Evolutionary conservation across 108 stramenopile genomes (phyloP).

Genomic region (Cafeteria roenbergensis): DNA sequence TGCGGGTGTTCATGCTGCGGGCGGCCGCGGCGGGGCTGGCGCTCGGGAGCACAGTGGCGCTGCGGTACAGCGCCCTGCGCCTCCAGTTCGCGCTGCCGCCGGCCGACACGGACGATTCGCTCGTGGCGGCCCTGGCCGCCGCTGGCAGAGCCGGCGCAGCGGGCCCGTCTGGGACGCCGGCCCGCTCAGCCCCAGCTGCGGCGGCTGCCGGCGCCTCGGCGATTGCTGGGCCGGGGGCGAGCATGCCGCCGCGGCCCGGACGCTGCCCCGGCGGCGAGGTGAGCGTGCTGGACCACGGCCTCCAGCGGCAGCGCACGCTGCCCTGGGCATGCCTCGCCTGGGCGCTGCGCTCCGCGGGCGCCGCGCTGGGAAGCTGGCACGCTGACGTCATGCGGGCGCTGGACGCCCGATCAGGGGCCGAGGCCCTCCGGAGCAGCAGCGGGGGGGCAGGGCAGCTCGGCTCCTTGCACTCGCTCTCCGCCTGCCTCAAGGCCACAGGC

Average conservation of each 20-base stretch:
- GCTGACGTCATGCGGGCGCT: constrained; percentile 4
- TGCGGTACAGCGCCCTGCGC: constrained; percentile 15
- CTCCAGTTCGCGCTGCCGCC: neutral
- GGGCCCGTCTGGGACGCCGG: neutral
- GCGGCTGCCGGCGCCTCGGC: too few species aligned
- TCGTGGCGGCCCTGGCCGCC: constrained; percentile 13
- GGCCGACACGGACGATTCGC: neutral
- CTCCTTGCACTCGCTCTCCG: constrained; percentile 25
- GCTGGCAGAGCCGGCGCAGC: neutral
- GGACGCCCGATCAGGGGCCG: too few species aligned
- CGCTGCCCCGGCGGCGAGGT: too few species aligned
- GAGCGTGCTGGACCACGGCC: constrained; percentile 34
- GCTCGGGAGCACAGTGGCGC: constrained; percentile 42
- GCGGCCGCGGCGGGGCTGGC: constrained; percentile 62
- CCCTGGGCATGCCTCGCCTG: constrained; percentile 13
- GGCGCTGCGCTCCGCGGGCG: neutral
- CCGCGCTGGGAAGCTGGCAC: constrained; percentile 16
- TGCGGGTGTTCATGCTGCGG: constrained; percentile 86
- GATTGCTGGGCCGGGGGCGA: too few species aligned
- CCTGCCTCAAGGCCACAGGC: constrained; percentile 30
- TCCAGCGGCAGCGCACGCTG: constrained; percentile 35
- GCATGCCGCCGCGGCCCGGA: too few species aligned
- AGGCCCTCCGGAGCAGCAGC: too few species aligned
- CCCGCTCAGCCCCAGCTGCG: constrained; percentile 12
- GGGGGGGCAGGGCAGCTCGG: neutral